Conservation (phyloP, 352 stramenopile species). For the Albugo laibachii region DNA sequence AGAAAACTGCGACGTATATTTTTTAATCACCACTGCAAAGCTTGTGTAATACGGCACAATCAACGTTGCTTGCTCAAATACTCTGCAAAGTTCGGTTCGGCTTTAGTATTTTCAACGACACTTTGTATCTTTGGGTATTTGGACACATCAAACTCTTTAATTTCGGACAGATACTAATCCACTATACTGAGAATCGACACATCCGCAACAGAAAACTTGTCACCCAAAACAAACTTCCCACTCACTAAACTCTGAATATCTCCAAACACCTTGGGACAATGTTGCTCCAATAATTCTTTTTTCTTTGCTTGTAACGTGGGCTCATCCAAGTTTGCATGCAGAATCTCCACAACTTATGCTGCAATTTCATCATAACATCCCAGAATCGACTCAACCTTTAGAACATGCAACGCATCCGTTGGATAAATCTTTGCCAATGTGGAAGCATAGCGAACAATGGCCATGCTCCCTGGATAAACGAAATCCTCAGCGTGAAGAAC, state of each 20-base stretch:
- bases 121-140: too few relatives aligned
- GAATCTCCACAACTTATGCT: slow-evolving; percentile 18
- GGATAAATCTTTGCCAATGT: slow-evolving; percentile 15
- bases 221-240: slow-evolving; percentile 28
- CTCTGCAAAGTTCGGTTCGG: slow-evolving; percentile 10
- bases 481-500: slow-evolving; percentile 15
- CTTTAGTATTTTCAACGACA: slow-evolving; percentile 2
- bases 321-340: slow-evolving; percentile 15
- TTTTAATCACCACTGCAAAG: too few relatives aligned
- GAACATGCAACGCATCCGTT: slow-evolving; percentile 11
- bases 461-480: slow-evolving; percentile 12
- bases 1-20: too few relatives aligned
- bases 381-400: slow-evolving; percentile 17
- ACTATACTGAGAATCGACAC: slow-evolving; percentile 22
- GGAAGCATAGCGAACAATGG: slow-evolving; percentile 14
- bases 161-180: background rate
- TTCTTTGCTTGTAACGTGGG: slow-evolving; percentile 20
- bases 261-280: slow-evolving; percentile 15
- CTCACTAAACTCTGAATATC: slow-evolving; percentile 16
- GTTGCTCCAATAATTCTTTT: slow-evolving; percentile 18
- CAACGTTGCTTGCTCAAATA: slow-evolving; percentile 5
- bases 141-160: too few relatives aligned
- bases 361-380: slow-evolving; percentile 11
- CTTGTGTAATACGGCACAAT: background rate
- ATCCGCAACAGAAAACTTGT: slow-evolving; percentile 23